Base-by-base conservation (phyloP, 1,139 yeast genomes). In the Yamadazyma triangularis region DNA sequence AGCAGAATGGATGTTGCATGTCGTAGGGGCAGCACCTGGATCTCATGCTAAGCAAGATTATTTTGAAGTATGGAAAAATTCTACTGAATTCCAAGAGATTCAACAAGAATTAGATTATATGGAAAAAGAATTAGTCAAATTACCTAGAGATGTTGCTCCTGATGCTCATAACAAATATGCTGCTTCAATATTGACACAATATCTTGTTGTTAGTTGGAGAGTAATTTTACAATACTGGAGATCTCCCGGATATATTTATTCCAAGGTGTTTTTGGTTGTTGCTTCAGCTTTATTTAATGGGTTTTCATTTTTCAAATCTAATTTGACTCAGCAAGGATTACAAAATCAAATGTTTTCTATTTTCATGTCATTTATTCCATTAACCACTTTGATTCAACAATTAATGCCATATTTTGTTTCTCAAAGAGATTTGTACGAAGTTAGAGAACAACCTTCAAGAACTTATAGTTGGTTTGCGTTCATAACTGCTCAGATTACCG, bases 381-480 rank as follows among this genome's bases (percentile, higher is more conserved):
- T 80, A 58, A 73, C 73, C 40, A 78, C 86, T 26, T 48, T 82
- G 40, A 53, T 79, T 33, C 83, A 85, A 55, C 95, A 86, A 56
- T 73, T 79, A 64, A 62, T 85, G 48, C 93, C 95, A 26, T 64
- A 72, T 35, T 85, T 70, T 51, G 79, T 81, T 29, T 56, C 61
- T 28, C 94, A 83, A 56, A 77, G 96, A 59, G 78, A 78, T 45
- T 63, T 88, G 28, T 88, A 85, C 52, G 95, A 86, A 53, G 89
- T 81, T n/a, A 77, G 95, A 53, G 96, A 88, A 57, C 76, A 94
- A 25, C 95, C 95, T 14, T 70, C 77, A 0, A 68, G 68, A 45
- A 66, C 78, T 4, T 72, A 67, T 47, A 50, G 65, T 39, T 72
- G 78, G 77, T 41, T 57, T 32, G 65, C 73, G 0, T 72, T 72